phyloP scores from a whole-genome alignment of 768 basidiomycete species.

The Boletus pseudopeckii region DNA sequence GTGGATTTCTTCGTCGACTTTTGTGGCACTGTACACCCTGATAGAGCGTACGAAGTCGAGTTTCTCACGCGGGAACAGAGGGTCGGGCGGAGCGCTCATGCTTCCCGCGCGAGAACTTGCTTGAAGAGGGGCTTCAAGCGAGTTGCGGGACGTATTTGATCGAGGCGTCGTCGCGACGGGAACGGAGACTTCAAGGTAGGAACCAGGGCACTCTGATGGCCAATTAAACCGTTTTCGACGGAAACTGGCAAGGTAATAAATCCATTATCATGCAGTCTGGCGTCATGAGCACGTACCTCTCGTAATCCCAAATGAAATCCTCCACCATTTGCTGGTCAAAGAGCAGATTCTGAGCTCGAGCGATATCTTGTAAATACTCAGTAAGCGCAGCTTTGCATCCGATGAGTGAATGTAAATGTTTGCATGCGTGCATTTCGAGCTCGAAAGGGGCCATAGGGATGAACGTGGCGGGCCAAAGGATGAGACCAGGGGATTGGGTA shows the following conservation, averaged over 20 bases:
- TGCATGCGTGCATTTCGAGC: constrained; percentile 74
- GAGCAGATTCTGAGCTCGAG: constrained; percentile 19
- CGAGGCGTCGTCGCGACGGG: constrained; percentile 23
- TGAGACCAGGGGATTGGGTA: constrained; percentile 59
- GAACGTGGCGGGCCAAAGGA: constrained; percentile 58
- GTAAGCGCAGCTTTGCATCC: constrained; percentile 57
- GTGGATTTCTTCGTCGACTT: constrained; percentile 33
- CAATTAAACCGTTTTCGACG: constrained; percentile 66
- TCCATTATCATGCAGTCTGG: constrained; percentile 3
- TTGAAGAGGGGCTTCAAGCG: constrained; percentile 13
- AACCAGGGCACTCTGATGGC: constrained; percentile 47
- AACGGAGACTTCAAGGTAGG: constrained; percentile 23
- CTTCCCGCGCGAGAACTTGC: constrained; percentile 5
- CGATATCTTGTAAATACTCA: constrained; percentile 42
- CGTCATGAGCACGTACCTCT: constrained; percentile 26
- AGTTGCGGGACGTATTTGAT: constrained; percentile 17
- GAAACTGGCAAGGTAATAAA: constrained; percentile 44
- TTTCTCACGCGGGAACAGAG: constrained; percentile 35
- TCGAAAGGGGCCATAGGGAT: constrained; percentile 55
- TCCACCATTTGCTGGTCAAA: constrained; percentile 24
- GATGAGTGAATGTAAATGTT: constrained; percentile 61
- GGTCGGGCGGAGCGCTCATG: constrained; percentile 19
- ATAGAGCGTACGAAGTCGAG: constrained; percentile 51
- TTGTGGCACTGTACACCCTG: constrained; percentile 50
- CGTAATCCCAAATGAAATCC: constrained; percentile 35